These are phyloP conservation scores for Debaryomycetaceae sp. DNA, from an alignment of 1,139 yeast species.

Conservation along the genomic window DNA sequence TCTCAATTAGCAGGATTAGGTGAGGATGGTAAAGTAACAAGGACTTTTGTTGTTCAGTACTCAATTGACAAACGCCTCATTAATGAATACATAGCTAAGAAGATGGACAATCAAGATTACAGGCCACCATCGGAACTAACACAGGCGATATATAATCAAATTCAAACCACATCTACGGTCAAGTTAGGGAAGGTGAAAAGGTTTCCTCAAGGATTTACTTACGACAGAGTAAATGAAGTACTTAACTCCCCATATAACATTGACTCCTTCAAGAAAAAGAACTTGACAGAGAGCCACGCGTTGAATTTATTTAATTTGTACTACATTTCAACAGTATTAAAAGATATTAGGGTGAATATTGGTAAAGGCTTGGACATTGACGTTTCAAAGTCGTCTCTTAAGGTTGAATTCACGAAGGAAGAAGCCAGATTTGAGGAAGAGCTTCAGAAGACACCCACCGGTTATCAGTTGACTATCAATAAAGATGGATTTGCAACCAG, in stretches of 20 bases:
- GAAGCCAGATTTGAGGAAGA: background rate
- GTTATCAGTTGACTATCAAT: constrained; percentile 12
- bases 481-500: constrained; percentile 5
- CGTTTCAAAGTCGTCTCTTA: constrained; percentile 12
- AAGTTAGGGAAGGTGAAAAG: constrained; percentile 21
- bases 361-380: constrained; percentile 17
- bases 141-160: constrained; percentile 11
- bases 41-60: constrained; percentile 38
- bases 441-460: constrained; percentile 8
- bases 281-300: constrained; percentile 15
- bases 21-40: constrained; percentile 30
- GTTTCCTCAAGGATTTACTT: constrained; percentile 39
- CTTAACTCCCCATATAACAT: constrained; percentile 16
- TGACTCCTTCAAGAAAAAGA: constrained; percentile 5
- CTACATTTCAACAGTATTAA: constrained; percentile 25
- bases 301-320: constrained; percentile 27
- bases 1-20: constrained; percentile 61
- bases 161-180: constrained; percentile 12
- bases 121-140: constrained; percentile 15
- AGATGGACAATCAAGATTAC: constrained; percentile 11
- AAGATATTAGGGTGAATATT: constrained; percentile 17
- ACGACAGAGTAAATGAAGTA: constrained; percentile 30
- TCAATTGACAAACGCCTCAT: constrained; percentile 22
- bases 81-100: constrained; percentile 17
- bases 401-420: constrained; percentile 8